Evolutionary conservation across 495 filamentous ascomycete genomes (phyloP), one percentile per base, ranked within the genome.

Genomic region (Aspergillus conjunctus): DNA sequence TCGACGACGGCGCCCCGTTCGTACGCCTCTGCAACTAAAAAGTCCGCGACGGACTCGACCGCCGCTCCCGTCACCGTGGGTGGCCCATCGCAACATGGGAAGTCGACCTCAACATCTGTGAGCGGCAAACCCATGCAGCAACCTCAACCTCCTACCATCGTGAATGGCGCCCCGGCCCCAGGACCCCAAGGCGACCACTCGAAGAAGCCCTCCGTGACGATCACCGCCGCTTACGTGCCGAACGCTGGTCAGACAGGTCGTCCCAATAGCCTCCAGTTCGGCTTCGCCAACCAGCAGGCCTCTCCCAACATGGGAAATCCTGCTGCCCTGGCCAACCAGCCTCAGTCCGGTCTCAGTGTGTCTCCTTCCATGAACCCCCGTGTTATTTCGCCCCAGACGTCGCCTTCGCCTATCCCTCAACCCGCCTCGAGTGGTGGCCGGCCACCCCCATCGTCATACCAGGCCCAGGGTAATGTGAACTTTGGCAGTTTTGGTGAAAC

Each of bases 371-470:
- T 72, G 32, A 87, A 88, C 69, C 86, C 83, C 33, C 82, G 88
- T 62, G 78, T 90, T 31, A 83, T 84, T 22, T 90, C 88, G 44
- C 90, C 90, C 7, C 85, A 87, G 58, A 83, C 84, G 30, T 96
- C 93, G 14, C 93, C 93, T 3, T 91, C 89, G 20, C 93, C 93
- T 7, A 97, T 97, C 54, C 92, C 92, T 18, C 89, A 91, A 72
- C 90, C 89, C 50, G 84, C 89, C 39, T 88, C 88, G 39, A 95
- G 91, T 73, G 92, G 92, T 67, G 91, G 91, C 66, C 83, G 89
- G 73, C 91, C 91, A 45, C 89, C 89, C 31, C 76, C 76, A 63
- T 89, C 90, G 11, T 83, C 82, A 48, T 81, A 88, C 64, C 85
- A 87, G 62, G 81, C 80, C 59, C 85, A 86, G 64, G 79, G 79